Base-by-base conservation (phyloP, 2,329 filamentous ascomycete genomes). In the Cytospora leucostoma region DNA sequence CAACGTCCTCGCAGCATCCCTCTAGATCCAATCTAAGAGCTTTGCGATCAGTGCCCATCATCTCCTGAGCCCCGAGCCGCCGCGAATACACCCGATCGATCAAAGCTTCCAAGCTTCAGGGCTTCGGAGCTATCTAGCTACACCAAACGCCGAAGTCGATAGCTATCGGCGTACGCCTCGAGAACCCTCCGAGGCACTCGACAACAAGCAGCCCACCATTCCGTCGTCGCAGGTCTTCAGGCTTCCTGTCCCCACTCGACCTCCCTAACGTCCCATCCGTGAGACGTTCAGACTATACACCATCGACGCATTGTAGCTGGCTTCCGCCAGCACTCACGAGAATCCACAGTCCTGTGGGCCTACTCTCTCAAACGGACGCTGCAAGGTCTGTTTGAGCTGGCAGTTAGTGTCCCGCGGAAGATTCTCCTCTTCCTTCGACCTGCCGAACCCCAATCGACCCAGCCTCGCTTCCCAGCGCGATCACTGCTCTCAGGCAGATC, bases 301-400 rank as follows among this genome's bases (percentile, higher is more conserved):
- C 68, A 67, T 63, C 69, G 63, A 69, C 76, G 70, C 72, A 84
- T 84, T 91, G 86, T 84, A 87, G 90, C 90, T 93, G 91, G 91
- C 90, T 90, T 61, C 85, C 86, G 91, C 92, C 91, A 94, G 90
- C 91, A 85, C 84, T 82, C 78, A 78, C 74, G 71, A 72, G 78
- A 77, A 77, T 79, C 81, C 80, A 82, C 84, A 82, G 78, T 85
- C 83, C 85, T 87, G 90, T 95, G 92, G 92, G 92, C 91, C 92
- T 95, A 93, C 92, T 95, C 90, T 93, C 91, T 93, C 91, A 91
- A 88, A 85, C 92, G 91, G 84, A 91, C 90, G 84, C 89, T 87
- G 87, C 90, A 92, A 89, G 86, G 90, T 93, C 93, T 92, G 91
- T 94, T 92, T 96, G 92, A 87, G 92, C 61, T 85, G 88, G 91